Base-by-base conservation (phyloP, 2,329 filamentous ascomycete species). In the Fusarium annulatum region DNA sequence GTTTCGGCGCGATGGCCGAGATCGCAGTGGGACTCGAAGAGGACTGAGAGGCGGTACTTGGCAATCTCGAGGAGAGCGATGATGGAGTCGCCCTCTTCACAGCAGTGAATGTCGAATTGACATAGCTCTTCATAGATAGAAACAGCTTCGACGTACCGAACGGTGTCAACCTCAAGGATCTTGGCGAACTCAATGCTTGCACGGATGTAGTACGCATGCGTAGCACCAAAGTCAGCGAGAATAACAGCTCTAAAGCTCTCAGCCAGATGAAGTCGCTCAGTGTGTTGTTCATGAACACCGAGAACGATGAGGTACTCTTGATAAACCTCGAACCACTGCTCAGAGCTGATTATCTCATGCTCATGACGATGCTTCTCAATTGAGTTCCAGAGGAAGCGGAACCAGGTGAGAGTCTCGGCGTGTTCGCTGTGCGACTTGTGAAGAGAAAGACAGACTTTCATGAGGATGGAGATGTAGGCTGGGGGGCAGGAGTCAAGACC, bases 351-450 rank as follows among this genome's bases (percentile, higher is more conserved):
- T 15, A 58, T 21, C 19, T 61, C 61, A 7, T 49, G 43, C 1
- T 49, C 55, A 21, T 64, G 61, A 3, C 55, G 61, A n/a, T 64
- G 61, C 12, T 61, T 64, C 43, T 64, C 61, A 4, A 61, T 49
- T 0, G 61, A 64, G 16, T 41, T 61, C 61, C 55, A 64, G 1
- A 64, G 16, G 9, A 64, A 61, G 4, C 55, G 61, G 34, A 64
- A 64, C 61, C 61, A 61, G 3, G 18, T 41, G 1, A 64, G 43
- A 1, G 61, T 42, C 55, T 61, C 61, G 16, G 30, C 1, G 10
- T 49, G 36, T 15, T 64, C 55, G 5, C 55, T 18, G 19, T 64
- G 51, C 0, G 61, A 64, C n/a, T 60, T 36, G 30, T 62, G 43
- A 38, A 64, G 61, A 4, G 61, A 61, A 0, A 64, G 55, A 0